Evolutionary conservation across 345 rosid genomes (phyloP).

Genomic region (Capsella bursapastoris): DNA sequence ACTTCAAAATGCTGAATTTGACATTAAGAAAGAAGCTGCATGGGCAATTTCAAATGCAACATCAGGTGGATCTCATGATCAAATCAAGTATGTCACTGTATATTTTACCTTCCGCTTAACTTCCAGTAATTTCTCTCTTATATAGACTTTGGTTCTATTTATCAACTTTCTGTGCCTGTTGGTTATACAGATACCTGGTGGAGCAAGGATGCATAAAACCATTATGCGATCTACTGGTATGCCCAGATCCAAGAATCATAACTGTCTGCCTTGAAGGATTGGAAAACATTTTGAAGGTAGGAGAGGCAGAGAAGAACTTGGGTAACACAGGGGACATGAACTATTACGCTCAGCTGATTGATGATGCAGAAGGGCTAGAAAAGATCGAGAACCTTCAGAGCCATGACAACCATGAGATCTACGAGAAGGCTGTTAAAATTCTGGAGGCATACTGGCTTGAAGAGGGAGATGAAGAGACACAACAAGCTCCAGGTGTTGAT

Average conservation of each 20-base stretch:
- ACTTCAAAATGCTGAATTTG: conserved; percentile 80
- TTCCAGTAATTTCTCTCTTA: neutral
- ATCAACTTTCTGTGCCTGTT: neutral
- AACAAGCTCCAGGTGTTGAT: conserved; percentile 67
- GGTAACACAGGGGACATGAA: conserved; percentile 62
- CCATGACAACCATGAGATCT: conserved; percentile 83
- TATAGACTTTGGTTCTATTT: neutral
- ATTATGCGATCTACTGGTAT: conserved; percentile 76
- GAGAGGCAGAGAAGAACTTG: conserved; percentile 74
- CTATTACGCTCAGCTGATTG: conserved; percentile 68
- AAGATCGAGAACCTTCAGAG: conserved; percentile 85
- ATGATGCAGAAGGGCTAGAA: conserved; percentile 85
- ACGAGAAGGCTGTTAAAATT: conserved; percentile 85
- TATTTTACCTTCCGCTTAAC: neutral
- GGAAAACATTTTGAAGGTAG: conserved; percentile 76
- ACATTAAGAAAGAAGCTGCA: conserved; percentile 94
- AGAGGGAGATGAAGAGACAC: conserved; percentile 78
- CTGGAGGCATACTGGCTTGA: conserved; percentile 87
- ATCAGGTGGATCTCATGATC: conserved; percentile 90
- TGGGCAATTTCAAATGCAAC: conserved; percentile 96
- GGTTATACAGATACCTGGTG: conserved; percentile 55
- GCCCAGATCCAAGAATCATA: conserved; percentile 86
- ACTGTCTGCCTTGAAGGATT: conserved; percentile 64
- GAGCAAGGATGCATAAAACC: conserved; percentile 84
- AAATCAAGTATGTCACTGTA: conserved; percentile 64